phyloP scores from a whole-genome alignment of 805 yeast genomes.

The Wickerhamiella lipophila region DNA sequence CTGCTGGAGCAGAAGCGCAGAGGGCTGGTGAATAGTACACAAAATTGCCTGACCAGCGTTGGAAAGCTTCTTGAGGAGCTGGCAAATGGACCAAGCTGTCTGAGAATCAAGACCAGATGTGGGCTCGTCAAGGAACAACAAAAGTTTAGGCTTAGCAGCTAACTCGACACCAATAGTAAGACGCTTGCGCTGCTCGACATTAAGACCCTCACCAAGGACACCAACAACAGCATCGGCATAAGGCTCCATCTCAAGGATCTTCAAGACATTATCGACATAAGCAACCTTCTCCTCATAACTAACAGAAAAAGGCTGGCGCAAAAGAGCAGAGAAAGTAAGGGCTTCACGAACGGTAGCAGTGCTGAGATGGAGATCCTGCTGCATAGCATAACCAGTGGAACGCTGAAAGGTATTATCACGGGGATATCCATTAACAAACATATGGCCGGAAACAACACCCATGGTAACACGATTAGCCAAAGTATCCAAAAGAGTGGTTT shows the following conservation, averaged over 20 bases:
- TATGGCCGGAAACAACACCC: conserved; percentile 62
- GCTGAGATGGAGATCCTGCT: conserved; percentile 62
- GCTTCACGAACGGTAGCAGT: conserved; percentile 66
- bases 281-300: conserved; percentile 47
- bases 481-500: conserved; percentile 62
- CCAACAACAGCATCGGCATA: conserved; percentile 76
- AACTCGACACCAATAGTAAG: conserved; percentile 60
- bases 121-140: conserved; percentile 57
- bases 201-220: conserved; percentile 57
- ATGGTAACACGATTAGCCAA: conserved; percentile 56
- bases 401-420: conserved; percentile 58
- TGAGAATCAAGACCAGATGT: conserved; percentile 56
- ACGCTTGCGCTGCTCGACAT: conserved; percentile 57
- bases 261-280: conserved; percentile 58
- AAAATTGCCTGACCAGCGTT: conserved; percentile 62
- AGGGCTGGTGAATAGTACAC: conserved; percentile 71
- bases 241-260: conserved; percentile 51
- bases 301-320: conserved; percentile 53
- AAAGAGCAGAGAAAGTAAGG: conserved; percentile 52
- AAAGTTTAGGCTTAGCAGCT: conserved; percentile 53
- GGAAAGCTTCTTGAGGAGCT: conserved; percentile 53
- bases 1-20: conserved; percentile 54
- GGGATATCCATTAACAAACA: conserved; percentile 56
- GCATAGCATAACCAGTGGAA: conserved; percentile 70
- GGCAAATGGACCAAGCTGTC: conserved; percentile 58